Evolutionary conservation across 2,329 filamentous ascomycete species (phyloP).

Genomic region (Juglanconis sp.): DNA sequence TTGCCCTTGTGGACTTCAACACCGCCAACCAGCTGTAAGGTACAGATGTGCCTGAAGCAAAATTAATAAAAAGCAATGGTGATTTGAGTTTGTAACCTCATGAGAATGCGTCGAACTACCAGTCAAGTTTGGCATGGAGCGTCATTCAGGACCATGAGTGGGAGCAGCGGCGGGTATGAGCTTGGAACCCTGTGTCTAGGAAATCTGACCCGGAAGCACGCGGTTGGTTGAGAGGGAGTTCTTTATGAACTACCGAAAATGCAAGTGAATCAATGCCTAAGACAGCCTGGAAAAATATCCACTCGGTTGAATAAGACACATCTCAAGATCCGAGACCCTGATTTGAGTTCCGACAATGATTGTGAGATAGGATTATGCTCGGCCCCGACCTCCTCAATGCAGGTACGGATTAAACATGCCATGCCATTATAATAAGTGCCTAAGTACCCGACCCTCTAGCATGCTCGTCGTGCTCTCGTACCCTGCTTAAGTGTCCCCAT

Average conservation of each 20-base stretch:
- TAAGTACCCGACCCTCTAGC: not conserved
- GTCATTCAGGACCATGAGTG: not conserved
- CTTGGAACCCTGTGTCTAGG: not conserved
- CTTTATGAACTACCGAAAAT: constrained; percentile 3
- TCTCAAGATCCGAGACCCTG: no score
- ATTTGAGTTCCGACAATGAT: not conserved
- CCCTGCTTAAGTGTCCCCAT: not conserved
- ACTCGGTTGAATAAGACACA: not conserved
- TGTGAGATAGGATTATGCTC: not conserved
- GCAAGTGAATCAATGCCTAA: constrained; percentile 4
- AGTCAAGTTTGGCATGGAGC: not conserved
- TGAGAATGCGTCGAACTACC: not conserved
- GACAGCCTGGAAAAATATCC: not conserved
- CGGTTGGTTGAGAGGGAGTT: not conserved
- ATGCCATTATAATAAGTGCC: not conserved
- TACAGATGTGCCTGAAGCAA: not conserved
- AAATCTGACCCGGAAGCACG: constrained; percentile 4
- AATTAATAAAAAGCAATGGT: not conserved
- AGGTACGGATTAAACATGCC: not conserved
- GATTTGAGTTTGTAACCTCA: not conserved
- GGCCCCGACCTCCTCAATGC: no score
- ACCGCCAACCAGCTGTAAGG: constrained; percentile 71
- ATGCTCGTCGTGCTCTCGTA: not conserved
- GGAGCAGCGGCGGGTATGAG: not conserved
- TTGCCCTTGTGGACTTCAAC: constrained; percentile 91